These are phyloP conservation scores for Ajuga reptans DNA, from an alignment of 305 asterid species.

Conservation along the genomic window DNA sequence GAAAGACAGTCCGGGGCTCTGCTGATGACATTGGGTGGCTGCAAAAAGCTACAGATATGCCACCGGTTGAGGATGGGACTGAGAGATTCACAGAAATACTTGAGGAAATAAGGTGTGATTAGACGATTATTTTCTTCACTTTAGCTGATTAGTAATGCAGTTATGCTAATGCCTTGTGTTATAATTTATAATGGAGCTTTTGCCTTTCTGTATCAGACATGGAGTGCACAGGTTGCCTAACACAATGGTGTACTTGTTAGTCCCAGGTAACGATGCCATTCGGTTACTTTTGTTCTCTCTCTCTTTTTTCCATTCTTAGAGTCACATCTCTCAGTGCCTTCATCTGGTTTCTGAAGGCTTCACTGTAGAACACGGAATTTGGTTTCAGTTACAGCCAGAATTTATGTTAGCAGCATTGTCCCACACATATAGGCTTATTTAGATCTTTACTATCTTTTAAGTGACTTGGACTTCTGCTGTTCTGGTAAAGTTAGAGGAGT, in stretches of 20 bases:
- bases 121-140: background rate
- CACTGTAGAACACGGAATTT: background rate
- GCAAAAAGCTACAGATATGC: slow-evolving; percentile 62
- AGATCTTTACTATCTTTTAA: too few relatives aligned
- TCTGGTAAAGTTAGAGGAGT: background rate
- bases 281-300: background rate
- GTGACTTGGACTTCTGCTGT: background rate
- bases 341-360: background rate
- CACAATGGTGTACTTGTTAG: slow-evolving; percentile 77
- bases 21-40: slow-evolving; percentile 98
- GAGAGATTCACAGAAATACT: slow-evolving; percentile 68
- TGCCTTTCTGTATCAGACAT: slow-evolving; percentile 50
- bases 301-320: background rate
- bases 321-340: slow-evolving; percentile 7
- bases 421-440: background rate
- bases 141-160: slow-evolving; percentile 7
- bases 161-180: background rate
- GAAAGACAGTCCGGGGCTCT: slow-evolving; percentile 86
- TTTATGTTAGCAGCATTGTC: background rate
- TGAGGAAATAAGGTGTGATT: slow-evolving; percentile 59
- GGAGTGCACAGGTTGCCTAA: slow-evolving; percentile 83
- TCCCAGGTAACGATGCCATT: slow-evolving; percentile 65
- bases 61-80: slow-evolving; percentile 82
- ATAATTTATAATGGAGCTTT: slow-evolving; percentile 14
- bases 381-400: background rate